Conservation (phyloP, 176 grass and related monocot genomes). For the Juncus inflexus region DNA sequence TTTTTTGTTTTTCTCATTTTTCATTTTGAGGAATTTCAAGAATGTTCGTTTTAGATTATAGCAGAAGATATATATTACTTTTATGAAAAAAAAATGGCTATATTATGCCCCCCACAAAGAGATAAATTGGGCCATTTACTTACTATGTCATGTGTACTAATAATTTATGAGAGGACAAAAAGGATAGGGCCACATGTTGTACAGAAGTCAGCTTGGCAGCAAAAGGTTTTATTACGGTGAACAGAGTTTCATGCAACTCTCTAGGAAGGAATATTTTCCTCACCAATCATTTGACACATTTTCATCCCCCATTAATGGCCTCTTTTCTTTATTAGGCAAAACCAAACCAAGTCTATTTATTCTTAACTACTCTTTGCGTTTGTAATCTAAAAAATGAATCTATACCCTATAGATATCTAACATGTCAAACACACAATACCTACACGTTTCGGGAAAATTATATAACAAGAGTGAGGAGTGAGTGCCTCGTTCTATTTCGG, state of each 20-base stretch:
- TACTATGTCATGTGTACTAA: not conserved
- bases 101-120: too few species aligned
- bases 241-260: conserved; percentile 25
- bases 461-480: too few species aligned
- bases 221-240: not conserved
- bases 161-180: conserved; percentile 5
- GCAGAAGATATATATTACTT: too few species aligned
- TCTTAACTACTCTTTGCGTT: conserved; percentile 5
- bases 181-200: conserved; percentile 8
- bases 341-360: not conserved
- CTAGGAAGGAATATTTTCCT: conserved; percentile 18
- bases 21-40: too few species aligned
- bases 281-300: conserved; percentile 28
- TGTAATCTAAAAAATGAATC: not conserved
- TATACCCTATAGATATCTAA: not conserved
- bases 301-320: conserved; percentile 21
- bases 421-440: not conserved
- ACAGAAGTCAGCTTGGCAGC: not conserved
- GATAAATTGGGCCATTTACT: too few species aligned
- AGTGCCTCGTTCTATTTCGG: too few species aligned
- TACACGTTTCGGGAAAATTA: too few species aligned
- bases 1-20: too few species aligned
- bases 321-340: conserved; percentile 22
- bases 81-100: too few species aligned
- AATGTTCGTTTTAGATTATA: too few species aligned